Percentiles rank a stretch among this genome's conserved stretches.
These are phyloP conservation scores for Xylaria sp. DNA, from an alignment of 2,329 filamentous ascomycete species.

Conservation along the genomic window DNA sequence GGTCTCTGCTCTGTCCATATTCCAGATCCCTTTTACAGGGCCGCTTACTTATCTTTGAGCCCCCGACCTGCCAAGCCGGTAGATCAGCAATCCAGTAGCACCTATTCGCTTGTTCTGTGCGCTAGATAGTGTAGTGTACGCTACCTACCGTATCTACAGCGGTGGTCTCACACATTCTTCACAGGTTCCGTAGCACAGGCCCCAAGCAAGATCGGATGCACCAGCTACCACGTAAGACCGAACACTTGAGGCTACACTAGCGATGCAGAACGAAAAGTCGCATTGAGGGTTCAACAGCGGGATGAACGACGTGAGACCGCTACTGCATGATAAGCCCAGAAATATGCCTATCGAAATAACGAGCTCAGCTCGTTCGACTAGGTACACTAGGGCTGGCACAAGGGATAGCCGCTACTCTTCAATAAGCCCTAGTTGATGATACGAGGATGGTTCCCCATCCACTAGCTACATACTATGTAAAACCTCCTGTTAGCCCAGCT, in stretches of 20 bases:
- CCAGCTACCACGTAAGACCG: neutral
- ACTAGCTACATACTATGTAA: neutral
- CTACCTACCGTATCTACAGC: neutral
- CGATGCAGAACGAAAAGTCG: neutral
- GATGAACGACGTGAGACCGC: constrained; percentile 1
- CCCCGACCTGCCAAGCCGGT: constrained; percentile 38
- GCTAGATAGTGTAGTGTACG: no score
- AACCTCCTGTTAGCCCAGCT: neutral
- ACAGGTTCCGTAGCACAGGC: neutral
- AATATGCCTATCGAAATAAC: constrained; percentile 25
- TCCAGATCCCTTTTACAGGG: neutral
- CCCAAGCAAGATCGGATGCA: neutral
- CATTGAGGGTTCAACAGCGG: neutral
- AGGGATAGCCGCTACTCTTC: neutral
- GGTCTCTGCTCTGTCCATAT: neutral
- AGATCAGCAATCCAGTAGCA: constrained; percentile 30
- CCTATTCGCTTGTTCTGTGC: constrained; percentile 24
- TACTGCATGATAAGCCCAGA: constrained; percentile 19
- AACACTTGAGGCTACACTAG: neutral
- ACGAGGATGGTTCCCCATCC: neutral
- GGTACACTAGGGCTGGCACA: neutral
- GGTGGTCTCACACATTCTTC: no score
- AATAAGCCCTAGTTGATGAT: constrained; percentile 7
- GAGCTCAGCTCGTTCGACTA: constrained; percentile 8
- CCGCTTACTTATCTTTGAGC: constrained; percentile 10